Conservation (phyloP, 495 filamentous ascomycete species). For the Penicillium fimorum region DNA sequence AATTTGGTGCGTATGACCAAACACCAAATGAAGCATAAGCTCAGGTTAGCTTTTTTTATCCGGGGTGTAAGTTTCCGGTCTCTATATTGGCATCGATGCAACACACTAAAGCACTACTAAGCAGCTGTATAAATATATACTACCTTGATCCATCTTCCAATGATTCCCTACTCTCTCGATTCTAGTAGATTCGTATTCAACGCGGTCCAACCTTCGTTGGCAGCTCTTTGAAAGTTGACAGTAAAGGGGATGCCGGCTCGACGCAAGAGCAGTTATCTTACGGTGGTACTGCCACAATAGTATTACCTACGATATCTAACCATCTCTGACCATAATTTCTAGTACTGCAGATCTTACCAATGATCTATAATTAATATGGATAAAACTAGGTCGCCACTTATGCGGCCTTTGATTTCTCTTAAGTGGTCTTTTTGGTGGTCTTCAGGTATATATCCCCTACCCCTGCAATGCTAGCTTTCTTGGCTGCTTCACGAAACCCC, state of each 20-base stretch:
- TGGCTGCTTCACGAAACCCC: neutral
- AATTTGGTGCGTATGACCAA: constrained; percentile 7
- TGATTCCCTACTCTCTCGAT: neutral
- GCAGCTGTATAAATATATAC: neutral
- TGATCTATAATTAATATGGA: neutral
- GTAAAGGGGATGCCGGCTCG: neutral
- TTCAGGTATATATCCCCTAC: no score
- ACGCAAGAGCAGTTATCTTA: neutral
- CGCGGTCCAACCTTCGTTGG: neutral
- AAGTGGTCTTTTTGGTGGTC: no score
- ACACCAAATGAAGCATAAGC: neutral
- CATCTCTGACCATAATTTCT: neutral
- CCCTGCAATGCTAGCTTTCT: neutral
- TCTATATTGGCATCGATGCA: no score
- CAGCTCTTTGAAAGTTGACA: neutral
- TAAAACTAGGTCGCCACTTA: no score
- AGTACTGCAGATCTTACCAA: neutral
- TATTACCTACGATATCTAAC: neutral
- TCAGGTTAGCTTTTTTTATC: neutral
- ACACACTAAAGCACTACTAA: neutral
- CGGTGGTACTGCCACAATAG: neutral
- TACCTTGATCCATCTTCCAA: neutral
- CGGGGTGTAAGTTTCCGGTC: neutral
- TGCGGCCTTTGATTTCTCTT: no score
- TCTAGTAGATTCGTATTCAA: neutral